Base-by-base conservation (phyloP, 1,284 basidiomycete genomes). In the Austroboletus novae-zelandiae region DNA sequence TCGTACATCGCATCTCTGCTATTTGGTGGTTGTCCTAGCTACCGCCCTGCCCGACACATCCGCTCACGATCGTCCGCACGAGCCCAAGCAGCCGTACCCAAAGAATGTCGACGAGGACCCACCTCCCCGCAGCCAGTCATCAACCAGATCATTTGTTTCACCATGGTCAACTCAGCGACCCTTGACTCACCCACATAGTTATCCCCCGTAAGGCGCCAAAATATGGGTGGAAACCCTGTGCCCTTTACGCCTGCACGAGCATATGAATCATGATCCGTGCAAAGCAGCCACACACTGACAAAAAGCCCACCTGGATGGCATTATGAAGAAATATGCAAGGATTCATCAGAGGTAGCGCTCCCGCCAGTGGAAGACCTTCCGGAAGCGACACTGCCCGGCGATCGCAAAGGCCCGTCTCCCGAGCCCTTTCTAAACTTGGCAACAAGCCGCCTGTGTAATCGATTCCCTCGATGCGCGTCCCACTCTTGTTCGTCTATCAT, bases 401-500 rank as follows among this genome's bases (percentile, higher is more conserved):
- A 3, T 15, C 25, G 43, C 23, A 40, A 27, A 8, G 40, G 40
- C 8, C 40, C 32, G 45, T 29, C 44, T 37, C 51, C 51, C 30
- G 45, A 39, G 41, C 17, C 27, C 46, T 52, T 64, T 36, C 25
- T 48, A 17, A 53, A 47, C 47, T 54, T 68, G 9, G 52, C 51
- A 25, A 51, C 37, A 25, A 54, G 56, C 35, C 65, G 62, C 55
- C 75, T 75, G 65, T 94, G 92, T 6, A 69, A 50, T 43, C 80
- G 81, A 23, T 83, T 85, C 37, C 71, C 72, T 34, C 74, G 61
- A 67, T 96, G 93, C 0, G 64, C 68, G 0, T 78, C 74, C 84
- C 89, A 90, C 54, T 86, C 79, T 13, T 70, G 67, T 4, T 81
- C 81, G 63, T 88, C 82, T 13, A 97, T 75, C 77, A 94, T 86